Conservation (phyloP, 169 alveolate species). For the Plasmodium chabaudi region DNA sequence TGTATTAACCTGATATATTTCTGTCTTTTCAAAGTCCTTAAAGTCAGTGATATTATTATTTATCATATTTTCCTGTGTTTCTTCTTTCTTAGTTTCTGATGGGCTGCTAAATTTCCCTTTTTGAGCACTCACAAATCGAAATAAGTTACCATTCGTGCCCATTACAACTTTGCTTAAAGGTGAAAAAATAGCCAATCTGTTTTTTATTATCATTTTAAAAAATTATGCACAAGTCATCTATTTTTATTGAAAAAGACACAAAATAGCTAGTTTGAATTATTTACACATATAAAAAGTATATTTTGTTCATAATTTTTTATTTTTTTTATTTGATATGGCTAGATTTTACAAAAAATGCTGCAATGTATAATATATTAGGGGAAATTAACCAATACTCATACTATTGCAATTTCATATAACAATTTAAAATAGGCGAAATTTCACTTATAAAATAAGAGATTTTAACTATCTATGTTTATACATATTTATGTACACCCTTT, state of each 20-base stretch:
- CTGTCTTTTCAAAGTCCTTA: constrained; percentile 72
- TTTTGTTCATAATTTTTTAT: constrained; percentile 34
- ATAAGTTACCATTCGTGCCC: constrained; percentile 16
- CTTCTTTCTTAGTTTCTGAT: constrained; percentile 22
- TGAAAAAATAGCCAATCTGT: constrained; percentile 13
- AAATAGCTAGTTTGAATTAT: constrained; percentile 34
- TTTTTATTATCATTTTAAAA: constrained; percentile 55
- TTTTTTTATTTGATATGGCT: not conserved
- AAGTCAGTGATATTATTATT: constrained; percentile 3
- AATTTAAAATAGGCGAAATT: too few relatives aligned
- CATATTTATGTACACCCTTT: too few relatives aligned
- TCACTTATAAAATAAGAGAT: too few relatives aligned
- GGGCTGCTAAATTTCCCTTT: constrained; percentile 43
- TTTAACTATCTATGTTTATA: too few relatives aligned
- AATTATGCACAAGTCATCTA: constrained; percentile 32
- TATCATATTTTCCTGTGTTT: not conserved
- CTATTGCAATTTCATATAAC: too few relatives aligned
- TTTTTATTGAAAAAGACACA: constrained; percentile 4
- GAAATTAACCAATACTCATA: too few relatives aligned
- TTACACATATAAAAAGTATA: constrained; percentile 7
- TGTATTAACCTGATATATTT: constrained; percentile 59
- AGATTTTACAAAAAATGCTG: too few relatives aligned
- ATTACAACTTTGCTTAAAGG: constrained; percentile 19
- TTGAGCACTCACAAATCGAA: constrained; percentile 16
- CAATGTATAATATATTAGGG: too few relatives aligned